Evolutionary conservation across 140 eudicot genomes (phyloP), one percentile per base, ranked within the genome.

Genomic region (Anethum foeniculum): DNA sequence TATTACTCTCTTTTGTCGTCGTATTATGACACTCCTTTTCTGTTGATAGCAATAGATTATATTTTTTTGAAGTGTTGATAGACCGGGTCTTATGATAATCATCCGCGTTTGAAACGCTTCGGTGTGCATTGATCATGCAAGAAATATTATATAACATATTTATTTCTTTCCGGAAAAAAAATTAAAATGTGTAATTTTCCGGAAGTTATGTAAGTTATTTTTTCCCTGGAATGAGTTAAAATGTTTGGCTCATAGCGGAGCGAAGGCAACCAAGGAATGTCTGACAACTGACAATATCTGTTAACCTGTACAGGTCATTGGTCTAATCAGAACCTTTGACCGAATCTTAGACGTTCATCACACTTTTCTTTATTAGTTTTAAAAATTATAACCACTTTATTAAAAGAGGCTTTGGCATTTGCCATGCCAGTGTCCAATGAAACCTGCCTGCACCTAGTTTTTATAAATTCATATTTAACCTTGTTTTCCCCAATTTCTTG

Each of bases 241-340:
- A 41, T 41, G 44, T 41, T 41, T 41, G 46, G 46, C 46, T 5
- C 18, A 16, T 13, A 49, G 54, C 54, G 62, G 38, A 74, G 73
- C 82, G 79, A 68, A 82, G 56, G 78, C 82, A 46, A 1, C 0
- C 41, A 67, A 28, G 77, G 94, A 90, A 88, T 88, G 90, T 88
- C 79, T 78, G 85, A 79, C 21, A 41, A 67, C 85, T 86, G 86
- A 82, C 86, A 75, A 69, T 34, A 69, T 80, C 82, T 60, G 46
- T 34, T 34, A n/a, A n/a, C n/a, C n/a, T n/a, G n/a, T n/a, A n/a
- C n/a, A n/a, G n/a, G 38, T 34, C 5, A 10, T 46, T 36, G 28
- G 62, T 64, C 80, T 62, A 83, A 60, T 77, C 77, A 84, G 88
- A 89, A 86, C 91, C 90, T 85, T 82, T 88, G 92, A 86, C 91